A percentile compares a stretch with the other conserved stretches of the same genome.
These are phyloP conservation scores for Daldinia sp. DNA, from an alignment of 2,329 filamentous ascomycete species.

Conservation along the genomic window DNA sequence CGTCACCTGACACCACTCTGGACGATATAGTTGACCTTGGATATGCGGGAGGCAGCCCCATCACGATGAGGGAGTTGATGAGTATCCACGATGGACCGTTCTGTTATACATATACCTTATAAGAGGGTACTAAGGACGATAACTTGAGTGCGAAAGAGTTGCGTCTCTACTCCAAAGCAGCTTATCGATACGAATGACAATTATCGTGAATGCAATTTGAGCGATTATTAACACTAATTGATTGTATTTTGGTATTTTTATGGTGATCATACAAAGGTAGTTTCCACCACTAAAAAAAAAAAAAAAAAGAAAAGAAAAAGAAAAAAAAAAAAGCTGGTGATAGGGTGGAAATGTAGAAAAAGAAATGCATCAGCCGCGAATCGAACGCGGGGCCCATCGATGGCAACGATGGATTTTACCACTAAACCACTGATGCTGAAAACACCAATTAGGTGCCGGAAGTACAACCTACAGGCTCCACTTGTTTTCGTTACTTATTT, in stretches of 20 bases:
- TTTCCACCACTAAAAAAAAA: no score
- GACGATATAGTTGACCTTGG: conserved; percentile 44
- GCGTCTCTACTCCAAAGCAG: not conserved
- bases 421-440: conserved; percentile 61
- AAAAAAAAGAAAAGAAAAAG: no score
- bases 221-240: not conserved
- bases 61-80: conserved; percentile 47
- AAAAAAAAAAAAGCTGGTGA: no score
- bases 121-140: not conserved
- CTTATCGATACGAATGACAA: not conserved
- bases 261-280: no score
- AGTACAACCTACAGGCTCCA: no score
- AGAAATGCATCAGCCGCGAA: conserved; percentile 57
- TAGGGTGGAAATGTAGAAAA: conserved; percentile 2
- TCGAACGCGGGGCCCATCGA: conserved; percentile 64
- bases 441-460: no score
- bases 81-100: conserved; percentile 48
- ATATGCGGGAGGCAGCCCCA: conserved; percentile 42
- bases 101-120: conserved; percentile 47
- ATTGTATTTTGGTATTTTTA: no score
- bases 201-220: not conserved
- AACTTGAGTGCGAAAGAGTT: not conserved
- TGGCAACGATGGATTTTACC: conserved; percentile 67
- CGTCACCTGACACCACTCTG: conserved; percentile 40
- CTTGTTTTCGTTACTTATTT: no score